Percentiles rank a stretch among this genome's conserved stretches.
These are phyloP conservation scores for Alternaria atra DNA, from an alignment of 2,329 filamentous ascomycete genomes.

Conservation along the genomic window DNA sequence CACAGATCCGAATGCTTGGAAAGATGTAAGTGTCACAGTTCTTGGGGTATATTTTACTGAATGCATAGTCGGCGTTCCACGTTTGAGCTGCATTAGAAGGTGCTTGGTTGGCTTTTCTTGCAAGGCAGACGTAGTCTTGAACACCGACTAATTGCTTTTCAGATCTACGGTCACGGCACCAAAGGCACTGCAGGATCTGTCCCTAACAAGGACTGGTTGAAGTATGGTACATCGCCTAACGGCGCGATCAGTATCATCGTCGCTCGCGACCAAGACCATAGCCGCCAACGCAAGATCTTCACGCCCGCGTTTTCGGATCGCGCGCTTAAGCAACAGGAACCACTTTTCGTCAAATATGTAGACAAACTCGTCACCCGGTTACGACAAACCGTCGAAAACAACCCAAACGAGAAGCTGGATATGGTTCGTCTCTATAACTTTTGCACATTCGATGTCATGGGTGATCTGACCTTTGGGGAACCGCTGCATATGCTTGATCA, in stretches of 20 bases:
- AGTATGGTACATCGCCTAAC: slow-evolving; percentile 32
- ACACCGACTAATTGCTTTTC: not conserved
- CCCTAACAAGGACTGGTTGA: slow-evolving; percentile 38
- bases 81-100: not conserved
- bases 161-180: slow-evolving; percentile 39
- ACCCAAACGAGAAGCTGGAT: slow-evolving; percentile 43
- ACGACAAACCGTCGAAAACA: slow-evolving; percentile 35
- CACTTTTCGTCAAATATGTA: slow-evolving; percentile 53
- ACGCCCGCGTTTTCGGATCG: slow-evolving; percentile 54
- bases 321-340: slow-evolving; percentile 53
- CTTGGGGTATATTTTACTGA: not conserved
- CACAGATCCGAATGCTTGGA: slow-evolving; percentile 49
- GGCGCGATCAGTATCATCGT: slow-evolving; percentile 41
- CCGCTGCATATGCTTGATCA: slow-evolving; percentile 42
- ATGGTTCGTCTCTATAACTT: slow-evolving; percentile 48
- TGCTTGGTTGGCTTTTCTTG: not conserved
- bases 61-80: not conserved
- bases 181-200: slow-evolving; percentile 25
- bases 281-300: slow-evolving; percentile 52
- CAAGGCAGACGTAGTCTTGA: not conserved
- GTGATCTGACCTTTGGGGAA: slow-evolving; percentile 45
- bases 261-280: slow-evolving; percentile 48
- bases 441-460: slow-evolving; percentile 48
- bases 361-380: slow-evolving; percentile 53
- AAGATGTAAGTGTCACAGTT: slow-evolving; percentile 27